Conservation (phyloP, 257 asterid species). For the Solanum pimpinellifolium region DNA sequence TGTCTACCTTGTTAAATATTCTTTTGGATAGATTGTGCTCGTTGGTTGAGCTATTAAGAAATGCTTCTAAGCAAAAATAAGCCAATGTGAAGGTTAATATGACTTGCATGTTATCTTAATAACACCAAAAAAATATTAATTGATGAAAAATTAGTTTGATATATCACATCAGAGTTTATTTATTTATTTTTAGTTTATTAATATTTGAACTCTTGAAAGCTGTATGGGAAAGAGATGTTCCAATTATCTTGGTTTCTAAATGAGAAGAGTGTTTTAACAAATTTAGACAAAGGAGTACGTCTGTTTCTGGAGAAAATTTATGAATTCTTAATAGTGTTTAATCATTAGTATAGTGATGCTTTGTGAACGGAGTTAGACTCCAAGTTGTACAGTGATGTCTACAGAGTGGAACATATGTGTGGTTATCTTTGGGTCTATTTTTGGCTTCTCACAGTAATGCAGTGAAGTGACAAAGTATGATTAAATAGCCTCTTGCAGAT, state of each 20-base stretch:
- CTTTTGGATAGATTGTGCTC: background rate
- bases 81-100: background rate
- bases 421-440: background rate
- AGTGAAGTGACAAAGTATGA: constrained; percentile 21
- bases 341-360: background rate
- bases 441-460: background rate
- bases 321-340: background rate
- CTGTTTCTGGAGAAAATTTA: background rate
- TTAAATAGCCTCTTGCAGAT: constrained; percentile 90
- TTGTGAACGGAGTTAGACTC: background rate
- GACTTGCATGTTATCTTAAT: background rate
- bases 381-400: background rate
- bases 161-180: background rate
- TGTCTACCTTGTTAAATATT: background rate
- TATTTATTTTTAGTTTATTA: background rate
- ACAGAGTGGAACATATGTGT: background rate
- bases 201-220: background rate
- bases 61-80: background rate
- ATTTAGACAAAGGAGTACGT: background rate
- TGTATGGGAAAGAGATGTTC: background rate
- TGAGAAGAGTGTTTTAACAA: background rate
- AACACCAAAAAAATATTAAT: background rate
- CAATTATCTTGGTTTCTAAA: background rate
- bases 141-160: background rate
- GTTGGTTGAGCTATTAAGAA: background rate